Evolutionary conservation across 2,329 filamentous ascomycete genomes (phyloP), one percentile per base, ranked within the genome.

Genomic region (Ascochyta koolunga): DNA sequence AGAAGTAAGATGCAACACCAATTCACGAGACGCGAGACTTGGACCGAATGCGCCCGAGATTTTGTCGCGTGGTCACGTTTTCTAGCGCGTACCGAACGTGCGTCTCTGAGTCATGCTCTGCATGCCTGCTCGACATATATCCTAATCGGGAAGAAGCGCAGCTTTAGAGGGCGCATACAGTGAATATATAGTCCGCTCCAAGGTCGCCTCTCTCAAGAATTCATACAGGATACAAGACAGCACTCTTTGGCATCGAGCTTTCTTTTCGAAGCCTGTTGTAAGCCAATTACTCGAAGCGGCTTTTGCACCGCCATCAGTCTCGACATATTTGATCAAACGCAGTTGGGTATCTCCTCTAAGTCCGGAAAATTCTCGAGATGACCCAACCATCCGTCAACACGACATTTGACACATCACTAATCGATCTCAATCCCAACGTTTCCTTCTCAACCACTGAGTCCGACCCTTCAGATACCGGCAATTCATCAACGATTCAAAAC

Each of bases 321-420:
- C 16, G 18, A 6, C 7, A 39, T 19, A 13, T 11, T 32, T 22
- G 2, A 27, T 31, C 19, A 3, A 49, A 43, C n/a, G 13, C 15
- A 27, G 1, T 29, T 13, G 27, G 13, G 5, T 16, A 33, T 16
- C n/a, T 33, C 15, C 31, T 8, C n/a, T 15, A 16, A 16, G 22
- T 36, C 27, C 7, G 42, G 15, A 38, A 35, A 21, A 18, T 4
- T 10, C 15, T 18, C 56, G 62, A 58, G 10, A 76, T 75, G 73
- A 74, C 72, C 27, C 68, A 75, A 50, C 73, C 71, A 21, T 65
- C 67, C 3, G 54, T 75, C 55, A 59, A 74, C 50, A 67, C 66
- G 59, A 75, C 73, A n/a, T 75, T 76, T 47, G 72, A 76, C 44
- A 73, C 73, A 4, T 76, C 73, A 3, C 65, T 76, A 2, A 59